Conservation (phyloP, 2,329 filamentous ascomycete genomes). For the Calonectria crousiana region DNA sequence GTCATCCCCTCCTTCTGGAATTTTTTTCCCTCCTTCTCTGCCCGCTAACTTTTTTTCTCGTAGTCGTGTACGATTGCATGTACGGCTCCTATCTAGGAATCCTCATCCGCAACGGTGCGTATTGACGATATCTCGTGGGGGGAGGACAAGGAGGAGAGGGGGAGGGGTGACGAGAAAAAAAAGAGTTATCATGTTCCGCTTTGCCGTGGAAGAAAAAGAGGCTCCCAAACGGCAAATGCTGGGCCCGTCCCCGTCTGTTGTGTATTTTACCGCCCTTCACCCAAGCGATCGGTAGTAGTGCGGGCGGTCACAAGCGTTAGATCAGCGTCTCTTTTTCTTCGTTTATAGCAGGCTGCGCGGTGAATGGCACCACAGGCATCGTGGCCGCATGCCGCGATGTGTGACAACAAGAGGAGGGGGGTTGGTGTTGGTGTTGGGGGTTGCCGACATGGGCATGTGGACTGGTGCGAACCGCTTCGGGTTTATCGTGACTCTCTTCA, state of each 20-base stretch:
- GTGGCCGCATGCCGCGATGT: constrained; percentile 13
- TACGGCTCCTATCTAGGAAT: not conserved
- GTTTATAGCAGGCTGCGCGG: not conserved
- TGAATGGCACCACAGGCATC: constrained; percentile 5
- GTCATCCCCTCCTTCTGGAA: not conserved
- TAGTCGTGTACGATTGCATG: not conserved
- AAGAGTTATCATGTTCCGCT: not conserved
- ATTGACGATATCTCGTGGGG: not conserved
- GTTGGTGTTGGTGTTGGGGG: no score
- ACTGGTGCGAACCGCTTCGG: constrained; percentile 9
- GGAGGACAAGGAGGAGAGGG: not conserved
- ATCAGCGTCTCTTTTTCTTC: not conserved
- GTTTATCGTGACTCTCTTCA: constrained; percentile 2
- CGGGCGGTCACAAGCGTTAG: not conserved
- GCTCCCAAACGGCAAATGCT: not conserved
- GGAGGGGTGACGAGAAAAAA: not conserved
- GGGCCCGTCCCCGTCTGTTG: not conserved
- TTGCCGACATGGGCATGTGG: not conserved
- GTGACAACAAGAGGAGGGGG: not conserved
- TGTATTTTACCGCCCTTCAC: constrained; percentile 8
- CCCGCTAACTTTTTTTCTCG: not conserved
- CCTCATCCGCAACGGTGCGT: not conserved
- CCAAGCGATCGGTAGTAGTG: not conserved
- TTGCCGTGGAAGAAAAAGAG: not conserved
- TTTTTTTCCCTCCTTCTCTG: not conserved